Percentiles rank a stretch among this genome's conserved stretches.
Evolutionary conservation across 192 early-diverging fungal species (phyloP).

Genomic region (Rhizophagus prolifer): DNA sequence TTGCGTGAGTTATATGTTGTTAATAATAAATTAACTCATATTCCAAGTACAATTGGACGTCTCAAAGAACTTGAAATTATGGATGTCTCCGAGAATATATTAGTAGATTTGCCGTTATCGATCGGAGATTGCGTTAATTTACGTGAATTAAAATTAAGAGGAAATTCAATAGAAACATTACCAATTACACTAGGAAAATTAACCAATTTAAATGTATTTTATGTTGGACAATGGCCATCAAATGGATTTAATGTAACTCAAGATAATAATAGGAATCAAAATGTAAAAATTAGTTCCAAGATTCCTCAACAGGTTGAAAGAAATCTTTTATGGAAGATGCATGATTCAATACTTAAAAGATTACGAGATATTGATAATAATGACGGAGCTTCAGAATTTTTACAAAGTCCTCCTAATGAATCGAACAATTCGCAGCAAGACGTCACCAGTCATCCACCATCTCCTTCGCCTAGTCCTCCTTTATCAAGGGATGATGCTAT

Average conservation of each 20-base stretch:
- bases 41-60: conserved; percentile 51
- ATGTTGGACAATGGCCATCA: conserved; percentile 47
- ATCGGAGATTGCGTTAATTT: conserved; percentile 38
- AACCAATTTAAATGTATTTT: conserved; percentile 40
- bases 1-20: conserved; percentile 39
- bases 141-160: conserved; percentile 36
- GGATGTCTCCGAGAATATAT: conserved; percentile 39
- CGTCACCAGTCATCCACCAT: conserved; percentile 18
- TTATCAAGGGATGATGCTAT: conserved; percentile 34
- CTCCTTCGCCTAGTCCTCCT: conserved; percentile 20
- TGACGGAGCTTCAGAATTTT: conserved; percentile 34
- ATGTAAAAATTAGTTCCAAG: conserved; percentile 42
- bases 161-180: conserved; percentile 42
- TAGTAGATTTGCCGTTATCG: conserved; percentile 38
- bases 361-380: conserved; percentile 46
- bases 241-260: conserved; percentile 40
- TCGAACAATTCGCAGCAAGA: conserved; percentile 13
- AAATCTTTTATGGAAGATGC: conserved; percentile 46
- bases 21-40: conserved; percentile 49
- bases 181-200: conserved; percentile 40
- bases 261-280: conserved; percentile 26
- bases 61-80: conserved; percentile 37
- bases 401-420: conserved; percentile 26
- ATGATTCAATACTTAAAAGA: conserved; percentile 45
- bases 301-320: conserved; percentile 46